These are phyloP conservation scores for Verticillium alfalfae DNA, from an alignment of 2,329 filamentous ascomycete genomes.

Conservation along the genomic window DNA sequence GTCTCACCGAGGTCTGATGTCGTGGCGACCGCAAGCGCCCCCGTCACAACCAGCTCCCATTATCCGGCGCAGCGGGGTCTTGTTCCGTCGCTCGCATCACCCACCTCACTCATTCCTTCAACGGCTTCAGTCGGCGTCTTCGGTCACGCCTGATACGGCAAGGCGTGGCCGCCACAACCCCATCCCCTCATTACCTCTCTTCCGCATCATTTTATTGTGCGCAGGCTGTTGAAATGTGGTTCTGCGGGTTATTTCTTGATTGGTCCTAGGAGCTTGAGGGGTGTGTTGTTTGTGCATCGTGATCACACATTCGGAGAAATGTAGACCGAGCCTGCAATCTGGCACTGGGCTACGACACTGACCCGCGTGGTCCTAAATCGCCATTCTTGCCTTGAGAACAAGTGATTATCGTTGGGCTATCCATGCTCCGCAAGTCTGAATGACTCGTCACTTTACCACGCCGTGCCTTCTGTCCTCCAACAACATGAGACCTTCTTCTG, in stretches of 20 bases:
- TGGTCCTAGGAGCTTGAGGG: not conserved
- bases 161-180: slow-evolving; percentile 1
- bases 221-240: not conserved
- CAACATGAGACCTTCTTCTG: not conserved
- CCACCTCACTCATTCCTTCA: not conserved
- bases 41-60: not conserved
- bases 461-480: not conserved
- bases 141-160: slow-evolving; percentile 1
- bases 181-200: not conserved
- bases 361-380: not conserved
- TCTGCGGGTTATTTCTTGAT: not conserved
- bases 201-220: not conserved
- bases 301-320: not conserved
- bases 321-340: not conserved
- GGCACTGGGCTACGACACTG: not conserved
- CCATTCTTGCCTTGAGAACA: not conserved
- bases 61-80: not conserved
- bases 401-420: not conserved
- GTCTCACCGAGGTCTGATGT: not conserved
- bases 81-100: not conserved
- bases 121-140: not conserved
- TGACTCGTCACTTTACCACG: not conserved
- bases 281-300: not conserved
- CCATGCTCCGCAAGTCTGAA: not conserved
- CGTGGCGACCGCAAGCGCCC: not conserved